These are phyloP conservation scores for Capsella rubella DNA, from an alignment of 441 rosid genomes.

Conservation along the genomic window DNA sequence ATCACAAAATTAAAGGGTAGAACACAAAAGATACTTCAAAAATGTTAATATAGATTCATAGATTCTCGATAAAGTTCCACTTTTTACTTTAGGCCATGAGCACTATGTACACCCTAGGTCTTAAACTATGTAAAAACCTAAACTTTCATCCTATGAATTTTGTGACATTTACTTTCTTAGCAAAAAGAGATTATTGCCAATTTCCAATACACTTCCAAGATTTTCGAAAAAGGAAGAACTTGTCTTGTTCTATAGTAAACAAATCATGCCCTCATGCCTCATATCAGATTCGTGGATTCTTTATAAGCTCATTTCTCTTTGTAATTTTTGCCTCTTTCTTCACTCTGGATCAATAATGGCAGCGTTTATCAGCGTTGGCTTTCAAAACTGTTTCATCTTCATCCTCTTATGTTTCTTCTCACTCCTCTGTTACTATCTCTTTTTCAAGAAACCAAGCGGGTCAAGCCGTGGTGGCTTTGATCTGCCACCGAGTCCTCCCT, in stretches of 20 bases:
- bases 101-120: not conserved
- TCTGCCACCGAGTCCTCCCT: conserved; percentile 29
- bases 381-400: not conserved
- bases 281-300: not conserved
- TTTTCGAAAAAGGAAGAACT: not conserved
- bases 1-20: too few relatives aligned
- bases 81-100: not conserved
- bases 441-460: not conserved
- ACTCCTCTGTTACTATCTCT: not conserved
- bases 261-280: not conserved
- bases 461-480: not conserved
- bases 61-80: not conserved
- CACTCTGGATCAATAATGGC: not conserved
- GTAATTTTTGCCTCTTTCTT: not conserved
- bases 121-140: too few relatives aligned
- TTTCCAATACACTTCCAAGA: not conserved
- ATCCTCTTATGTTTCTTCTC: conserved; percentile 19
- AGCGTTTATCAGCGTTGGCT: not conserved
- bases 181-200: not conserved
- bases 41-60: too few relatives aligned
- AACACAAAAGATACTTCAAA: too few relatives aligned
- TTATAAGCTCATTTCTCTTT: not conserved
- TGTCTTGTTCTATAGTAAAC: not conserved
- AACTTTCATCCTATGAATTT: too few relatives aligned
- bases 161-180: not conserved